These are phyloP conservation scores for Polyplosphaeria fusca DNA, from an alignment of 495 filamentous ascomycete species.

Conservation along the genomic window DNA sequence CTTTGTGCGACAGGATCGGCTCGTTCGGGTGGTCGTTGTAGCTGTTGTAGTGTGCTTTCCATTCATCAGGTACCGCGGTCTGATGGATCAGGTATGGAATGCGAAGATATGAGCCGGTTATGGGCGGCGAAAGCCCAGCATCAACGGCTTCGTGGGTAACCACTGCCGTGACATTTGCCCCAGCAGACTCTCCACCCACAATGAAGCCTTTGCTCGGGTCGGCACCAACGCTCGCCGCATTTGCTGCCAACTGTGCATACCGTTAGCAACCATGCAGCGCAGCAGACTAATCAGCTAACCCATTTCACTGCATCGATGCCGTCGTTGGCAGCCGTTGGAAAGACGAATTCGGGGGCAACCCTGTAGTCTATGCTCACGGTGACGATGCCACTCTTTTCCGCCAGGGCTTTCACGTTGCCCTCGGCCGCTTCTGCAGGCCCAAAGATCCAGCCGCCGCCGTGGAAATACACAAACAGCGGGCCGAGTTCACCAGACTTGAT, in stretches of 20 bases:
- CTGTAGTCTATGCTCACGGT: constrained; percentile 44
- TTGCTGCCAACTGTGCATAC: constrained; percentile 8
- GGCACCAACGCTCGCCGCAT: constrained; percentile 16
- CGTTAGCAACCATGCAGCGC: not conserved
- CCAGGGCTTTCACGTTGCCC: constrained; percentile 34
- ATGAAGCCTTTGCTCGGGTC: constrained; percentile 29
- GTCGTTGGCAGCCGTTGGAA: constrained; percentile 47
- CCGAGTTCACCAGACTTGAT: constrained; percentile 18
- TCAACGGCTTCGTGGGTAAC: constrained; percentile 22
- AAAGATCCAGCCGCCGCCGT: constrained; percentile 45
- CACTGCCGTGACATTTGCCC: constrained; percentile 26
- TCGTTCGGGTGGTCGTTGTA: constrained; percentile 7
- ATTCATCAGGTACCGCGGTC: constrained; percentile 19
- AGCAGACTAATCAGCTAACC: constrained; percentile 11
- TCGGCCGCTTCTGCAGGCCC: constrained; percentile 40
- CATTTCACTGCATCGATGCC: constrained; percentile 37
- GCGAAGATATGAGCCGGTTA: constrained; percentile 25
- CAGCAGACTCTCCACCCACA: constrained; percentile 24
- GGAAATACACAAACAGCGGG: constrained; percentile 45
- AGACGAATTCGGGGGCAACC: constrained; percentile 41
- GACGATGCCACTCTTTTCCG: constrained; percentile 39
- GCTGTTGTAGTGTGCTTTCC: constrained; percentile 20
- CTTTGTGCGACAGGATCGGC: constrained; percentile 7
- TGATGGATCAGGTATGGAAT: constrained; percentile 15
- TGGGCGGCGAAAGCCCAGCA: constrained; percentile 16